Evolutionary conservation across 2,329 filamentous ascomycete species (phyloP), one percentile per base, ranked within the genome.

Genomic region (Elsinoe batatas): DNA sequence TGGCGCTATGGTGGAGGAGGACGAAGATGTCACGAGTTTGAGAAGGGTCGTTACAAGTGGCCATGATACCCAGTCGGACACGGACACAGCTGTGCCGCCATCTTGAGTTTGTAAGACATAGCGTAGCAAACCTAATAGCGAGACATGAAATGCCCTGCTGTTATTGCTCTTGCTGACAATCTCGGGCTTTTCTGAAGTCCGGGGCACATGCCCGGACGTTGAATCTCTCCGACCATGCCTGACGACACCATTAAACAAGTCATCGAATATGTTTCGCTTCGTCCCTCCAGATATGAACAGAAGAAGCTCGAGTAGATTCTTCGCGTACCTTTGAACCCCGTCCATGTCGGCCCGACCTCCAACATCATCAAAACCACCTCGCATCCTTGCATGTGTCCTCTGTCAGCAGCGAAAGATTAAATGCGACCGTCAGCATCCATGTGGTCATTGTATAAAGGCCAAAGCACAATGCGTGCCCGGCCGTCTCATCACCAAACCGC

Each of bases 401-500:
- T 91, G 87, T 65, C 85, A 90, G 66, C 84, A 87, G 66, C 81
- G 85, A 58, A 89, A 89, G 67, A 79, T 89, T 40, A 83, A 83
- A 58, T 89, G 86, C 68, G 58, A 62, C 68, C 85, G 84, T 69
- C 80, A 78, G 62, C 83, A 83, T 68, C 85, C 85, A 13, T 89
- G 86, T 65, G 74, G 78, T 63, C 84, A 85, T 68, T 88, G 85
- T 64, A 72, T 81, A 65, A 84, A 79, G 68, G 77, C 79, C 53
- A 71, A 75, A 18, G 77, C 77, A 32, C 79, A 86, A 61, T 89
- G 65, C 60, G 63, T 76, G 3, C 71, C 73, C 3, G 68, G 71
- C 1, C 63, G 67, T 4, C 13, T 53, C 3, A 64, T 68, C 69
- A 80, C 63, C 72, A 81, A 62, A 69, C 81, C 65, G 73, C 82